Percentiles rank a stretch among this genome's conserved stretches.
Evolutionary conservation across 2,329 filamentous ascomycete species (phyloP).

Genomic region (Claviceps sp.): DNA sequence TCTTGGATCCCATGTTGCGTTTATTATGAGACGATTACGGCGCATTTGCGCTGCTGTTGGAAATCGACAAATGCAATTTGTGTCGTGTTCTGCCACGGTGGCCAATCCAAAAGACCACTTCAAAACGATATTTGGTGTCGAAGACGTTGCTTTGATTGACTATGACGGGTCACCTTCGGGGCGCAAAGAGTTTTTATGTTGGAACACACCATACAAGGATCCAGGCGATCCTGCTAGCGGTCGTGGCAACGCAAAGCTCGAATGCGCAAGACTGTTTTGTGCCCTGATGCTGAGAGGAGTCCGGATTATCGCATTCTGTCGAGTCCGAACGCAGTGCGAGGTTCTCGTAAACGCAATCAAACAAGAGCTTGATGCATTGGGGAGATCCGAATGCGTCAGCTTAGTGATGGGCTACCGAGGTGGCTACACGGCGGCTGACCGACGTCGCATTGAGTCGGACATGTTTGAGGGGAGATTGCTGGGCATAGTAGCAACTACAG

Average conservation of each 20-base stretch:
- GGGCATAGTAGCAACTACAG: slow-evolving; percentile 87
- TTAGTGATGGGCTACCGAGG: slow-evolving; percentile 93
- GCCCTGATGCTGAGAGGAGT: slow-evolving; percentile 80
- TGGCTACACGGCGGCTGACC: slow-evolving; percentile 85
- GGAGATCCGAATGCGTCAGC: slow-evolving; percentile 58
- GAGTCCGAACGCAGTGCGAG: slow-evolving; percentile 80
- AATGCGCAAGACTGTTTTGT: slow-evolving; percentile 84
- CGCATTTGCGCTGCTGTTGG: slow-evolving; percentile 83
- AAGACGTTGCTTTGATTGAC: slow-evolving; percentile 69
- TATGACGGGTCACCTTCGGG: slow-evolving; percentile 85
- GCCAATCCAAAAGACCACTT: slow-evolving; percentile 89
- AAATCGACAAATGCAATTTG: slow-evolving; percentile 73
- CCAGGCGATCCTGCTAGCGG: slow-evolving; percentile 77
- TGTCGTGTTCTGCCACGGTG: slow-evolving; percentile 93
- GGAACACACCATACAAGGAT: slow-evolving; percentile 94
- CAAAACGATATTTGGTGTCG: slow-evolving; percentile 81
- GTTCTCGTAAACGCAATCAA: slow-evolving; percentile 68
- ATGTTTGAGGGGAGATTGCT: slow-evolving; percentile 95
- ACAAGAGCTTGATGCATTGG: slow-evolving; percentile 59
- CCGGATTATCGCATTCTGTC: slow-evolving; percentile 83
- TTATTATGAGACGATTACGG: slow-evolving; percentile 82
- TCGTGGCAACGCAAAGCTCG: slow-evolving; percentile 65
- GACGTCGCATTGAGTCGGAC: slow-evolving; percentile 76
- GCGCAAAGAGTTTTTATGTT: slow-evolving; percentile 88
- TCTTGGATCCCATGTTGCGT: slow-evolving; percentile 84